Base-by-base conservation (phyloP, 306 rosid species). In the Vigna radiata region DNA sequence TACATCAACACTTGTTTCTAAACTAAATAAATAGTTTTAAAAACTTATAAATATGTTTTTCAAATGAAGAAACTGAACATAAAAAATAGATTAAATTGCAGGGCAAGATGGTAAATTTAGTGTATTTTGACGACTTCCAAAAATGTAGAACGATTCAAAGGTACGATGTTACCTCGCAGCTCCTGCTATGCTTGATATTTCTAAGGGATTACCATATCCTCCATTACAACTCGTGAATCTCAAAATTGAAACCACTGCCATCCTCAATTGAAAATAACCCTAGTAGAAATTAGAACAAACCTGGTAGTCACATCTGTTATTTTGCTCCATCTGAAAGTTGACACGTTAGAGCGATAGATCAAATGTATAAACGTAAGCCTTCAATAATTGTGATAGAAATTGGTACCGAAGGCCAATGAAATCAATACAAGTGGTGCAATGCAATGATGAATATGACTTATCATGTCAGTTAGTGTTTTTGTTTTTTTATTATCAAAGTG, bases 271-370 rank as follows among this genome's bases (percentile, higher is more conserved):
- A n/a, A n/a, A n/a, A n/a, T n/a, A n/a, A n/a, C n/a, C n/a, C n/a
- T n/a, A n/a, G n/a, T n/a, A n/a, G n/a, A n/a, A n/a, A n/a, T n/a
- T n/a, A n/a, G n/a, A n/a, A 79, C 73, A 72, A 79, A 63, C 37
- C 53, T 69, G 49, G 77, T 19, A 47, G 78, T 52, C 77, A 79
- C 74, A 73, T 43, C 79, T 65, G 3, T 36, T 36, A 48, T 19
- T 61, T 19, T 70, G 39, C 60, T 44, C 69, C 79, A 19, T 43
- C 21, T 64, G 33, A 65, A 73, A 6, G 0, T 72, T 6, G 79
- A 72, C 79, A 72, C 79, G 83, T 73, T 69, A 27, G 16, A 50
- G n/a, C n/a, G 12, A 44, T 17, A 47, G 33, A 15, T 0, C 3
- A n/a, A 16, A 7, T 0, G 5, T 14, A 15, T 13, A 9, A 31